Conservation (phyloP, 352 stramenopile genomes). For the Peronospora farinosa region DNA sequence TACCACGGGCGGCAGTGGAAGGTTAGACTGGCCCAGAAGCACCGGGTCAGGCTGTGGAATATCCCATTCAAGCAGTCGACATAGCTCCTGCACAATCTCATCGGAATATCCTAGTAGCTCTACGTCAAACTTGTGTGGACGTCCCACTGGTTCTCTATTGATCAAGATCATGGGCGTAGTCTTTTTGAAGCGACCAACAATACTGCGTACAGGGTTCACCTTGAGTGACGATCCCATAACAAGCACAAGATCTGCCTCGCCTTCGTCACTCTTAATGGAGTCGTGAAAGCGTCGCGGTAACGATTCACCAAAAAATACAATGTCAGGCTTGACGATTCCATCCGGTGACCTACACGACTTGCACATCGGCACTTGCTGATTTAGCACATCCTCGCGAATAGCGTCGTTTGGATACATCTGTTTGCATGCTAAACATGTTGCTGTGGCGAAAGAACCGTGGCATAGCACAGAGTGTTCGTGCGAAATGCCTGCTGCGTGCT, state of each 20-base stretch:
- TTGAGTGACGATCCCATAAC: constrained; percentile 99
- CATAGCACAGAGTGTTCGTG: constrained; percentile 89
- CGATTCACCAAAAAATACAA: constrained; percentile 97
- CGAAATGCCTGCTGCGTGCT: constrained; percentile 89
- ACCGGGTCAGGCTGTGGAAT: constrained; percentile 67
- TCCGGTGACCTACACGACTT: constrained; percentile 53
- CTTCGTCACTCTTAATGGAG: constrained; percentile 71
- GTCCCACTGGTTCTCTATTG: constrained; percentile 74
- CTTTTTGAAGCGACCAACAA: constrained; percentile 80
- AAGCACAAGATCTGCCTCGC: constrained; percentile 92
- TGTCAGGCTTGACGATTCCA: constrained; percentile 96
- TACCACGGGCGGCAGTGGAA: constrained; percentile 24
- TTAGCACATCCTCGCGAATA: constrained; percentile 77
- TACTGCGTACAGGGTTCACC: constrained; percentile 91
- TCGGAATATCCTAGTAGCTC: constrained; percentile 80
- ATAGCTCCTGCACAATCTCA: constrained; percentile 79
- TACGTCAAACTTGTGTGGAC: constrained; percentile 80
- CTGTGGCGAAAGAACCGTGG: constrained; percentile 91
- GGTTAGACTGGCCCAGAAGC: constrained; percentile 56
- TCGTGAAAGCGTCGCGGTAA: constrained; percentile 88
- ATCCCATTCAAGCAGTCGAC: constrained; percentile 66
- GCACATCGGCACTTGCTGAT: constrained; percentile 79
- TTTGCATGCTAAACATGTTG: constrained; percentile 90
- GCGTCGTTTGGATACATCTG: constrained; percentile 70
- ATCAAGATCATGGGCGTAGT: constrained; percentile 81